Evolutionary conservation across 2,329 filamentous ascomycete species (phyloP).

Genomic region (Colletotrichum siamense): DNA sequence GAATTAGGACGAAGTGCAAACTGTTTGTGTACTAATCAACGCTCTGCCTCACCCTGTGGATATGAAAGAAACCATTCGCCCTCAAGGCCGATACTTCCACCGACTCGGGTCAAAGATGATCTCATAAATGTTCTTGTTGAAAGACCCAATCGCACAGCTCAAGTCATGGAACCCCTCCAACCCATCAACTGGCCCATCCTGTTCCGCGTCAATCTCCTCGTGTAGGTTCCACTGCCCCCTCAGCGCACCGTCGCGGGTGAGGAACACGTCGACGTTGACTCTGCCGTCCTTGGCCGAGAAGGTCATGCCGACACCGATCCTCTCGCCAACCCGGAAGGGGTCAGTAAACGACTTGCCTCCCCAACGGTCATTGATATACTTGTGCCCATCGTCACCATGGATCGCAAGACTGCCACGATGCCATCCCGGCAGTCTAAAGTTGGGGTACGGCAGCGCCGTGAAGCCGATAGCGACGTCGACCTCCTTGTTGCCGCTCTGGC

Average conservation of each 20-base stretch:
- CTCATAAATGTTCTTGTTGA: constrained; percentile 72
- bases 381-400: constrained; percentile 81
- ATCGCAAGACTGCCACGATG: constrained; percentile 76
- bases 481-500: constrained; percentile 45
- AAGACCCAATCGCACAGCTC: constrained; percentile 74
- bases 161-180: constrained; percentile 76
- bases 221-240: constrained; percentile 74
- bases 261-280: constrained; percentile 67
- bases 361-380: constrained; percentile 77
- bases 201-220: constrained; percentile 71
- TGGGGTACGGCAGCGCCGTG: constrained; percentile 75
- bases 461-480: constrained; percentile 71
- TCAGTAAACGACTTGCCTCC: constrained; percentile 73
- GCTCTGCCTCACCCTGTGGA: neutral
- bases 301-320: constrained; percentile 74
- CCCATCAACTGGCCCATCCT: constrained; percentile 68
- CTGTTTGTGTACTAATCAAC: neutral
- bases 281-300: constrained; percentile 48
- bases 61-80: accelerated
- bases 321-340: constrained; percentile 69
- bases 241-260: constrained; percentile 69
- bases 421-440: constrained; percentile 82
- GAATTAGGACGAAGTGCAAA: neutral
- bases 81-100: constrained; percentile 57
- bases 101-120: constrained; percentile 63